Conservation (phyloP, 208 protist genomes). For the Trypanosoma scelopori region DNA sequence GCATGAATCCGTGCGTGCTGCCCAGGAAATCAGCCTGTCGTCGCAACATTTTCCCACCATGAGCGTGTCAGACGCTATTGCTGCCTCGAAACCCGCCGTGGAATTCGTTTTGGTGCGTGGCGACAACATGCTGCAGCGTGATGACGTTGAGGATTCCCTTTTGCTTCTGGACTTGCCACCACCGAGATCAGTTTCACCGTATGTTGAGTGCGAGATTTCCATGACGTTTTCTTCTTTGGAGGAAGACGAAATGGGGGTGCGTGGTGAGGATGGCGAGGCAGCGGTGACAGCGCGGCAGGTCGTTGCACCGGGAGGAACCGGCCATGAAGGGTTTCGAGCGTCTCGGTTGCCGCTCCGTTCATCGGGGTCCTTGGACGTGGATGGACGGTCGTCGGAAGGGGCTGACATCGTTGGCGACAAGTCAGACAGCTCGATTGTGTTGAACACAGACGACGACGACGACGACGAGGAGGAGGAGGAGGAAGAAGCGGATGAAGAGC, state of each 20-base stretch:
- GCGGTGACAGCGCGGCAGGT: background rate
- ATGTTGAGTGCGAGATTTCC: background rate
- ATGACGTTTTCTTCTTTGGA: background rate
- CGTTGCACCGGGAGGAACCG: no score
- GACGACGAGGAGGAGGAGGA: background rate
- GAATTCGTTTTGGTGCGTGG: background rate
- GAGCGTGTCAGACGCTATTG: no score
- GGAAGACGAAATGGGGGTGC: background rate
- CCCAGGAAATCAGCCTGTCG: background rate
- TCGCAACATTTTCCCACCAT: background rate
- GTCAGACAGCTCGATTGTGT: conserved; percentile 17
- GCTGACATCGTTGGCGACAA: background rate
- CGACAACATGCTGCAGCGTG: background rate
- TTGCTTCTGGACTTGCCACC: background rate
- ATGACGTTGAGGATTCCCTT: background rate
- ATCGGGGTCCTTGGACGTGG: background rate
- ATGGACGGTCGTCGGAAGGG: background rate
- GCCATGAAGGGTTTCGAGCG: no score
- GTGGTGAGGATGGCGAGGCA: background rate
- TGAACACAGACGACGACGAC: conserved; percentile 1
- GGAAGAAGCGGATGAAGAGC: no score
- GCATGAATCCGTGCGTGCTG: conserved; percentile 1
- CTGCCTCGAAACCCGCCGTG: no score
- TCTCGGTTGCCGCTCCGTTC: background rate
- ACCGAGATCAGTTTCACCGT: background rate